Evolutionary conservation across 2,329 filamentous ascomycete genomes (phyloP).

Genomic region (Penicillium sp.): DNA sequence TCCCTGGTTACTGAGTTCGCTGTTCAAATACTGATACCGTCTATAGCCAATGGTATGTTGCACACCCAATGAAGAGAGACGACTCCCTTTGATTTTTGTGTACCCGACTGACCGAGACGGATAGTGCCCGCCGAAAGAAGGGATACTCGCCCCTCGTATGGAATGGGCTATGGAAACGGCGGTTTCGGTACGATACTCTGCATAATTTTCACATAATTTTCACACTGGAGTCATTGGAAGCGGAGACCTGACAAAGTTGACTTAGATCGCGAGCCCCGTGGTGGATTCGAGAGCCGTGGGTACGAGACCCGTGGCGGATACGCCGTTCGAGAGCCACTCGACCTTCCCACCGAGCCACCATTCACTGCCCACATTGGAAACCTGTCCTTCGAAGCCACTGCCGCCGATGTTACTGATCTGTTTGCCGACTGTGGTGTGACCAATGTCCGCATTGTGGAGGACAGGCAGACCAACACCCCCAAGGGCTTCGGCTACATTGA

Average conservation of each 20-base stretch:
- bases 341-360: slow-evolving; percentile 87
- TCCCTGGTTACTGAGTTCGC: slow-evolving; percentile 9
- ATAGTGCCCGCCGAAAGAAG: slow-evolving; percentile 46
- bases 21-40: slow-evolving; percentile 16
- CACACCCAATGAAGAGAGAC: slow-evolving; percentile 5
- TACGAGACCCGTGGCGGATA: slow-evolving; percentile 39
- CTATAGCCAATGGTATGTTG: slow-evolving; percentile 36
- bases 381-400: slow-evolving; percentile 89
- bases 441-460: slow-evolving; percentile 94
- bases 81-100: slow-evolving; percentile 8
- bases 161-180: slow-evolving; percentile 38
- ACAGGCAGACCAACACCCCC: slow-evolving; percentile 87
- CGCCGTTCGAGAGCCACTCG: slow-evolving; percentile 65
- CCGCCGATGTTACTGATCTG: slow-evolving; percentile 79
- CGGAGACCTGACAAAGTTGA: slow-evolving; percentile 18
- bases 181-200: slow-evolving; percentile 29
- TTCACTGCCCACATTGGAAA: slow-evolving; percentile 97
- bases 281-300: slow-evolving; percentile 4
- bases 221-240: not conserved
- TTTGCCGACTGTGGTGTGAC: slow-evolving; percentile 82
- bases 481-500: slow-evolving; percentile 99
- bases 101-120: slow-evolving; percentile 21
- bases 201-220: not conserved
- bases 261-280: slow-evolving; percentile 30
- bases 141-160: slow-evolving; percentile 52